Conservation (phyloP, 148 eudicot species). For the Rhododendron mucronatum region DNA sequence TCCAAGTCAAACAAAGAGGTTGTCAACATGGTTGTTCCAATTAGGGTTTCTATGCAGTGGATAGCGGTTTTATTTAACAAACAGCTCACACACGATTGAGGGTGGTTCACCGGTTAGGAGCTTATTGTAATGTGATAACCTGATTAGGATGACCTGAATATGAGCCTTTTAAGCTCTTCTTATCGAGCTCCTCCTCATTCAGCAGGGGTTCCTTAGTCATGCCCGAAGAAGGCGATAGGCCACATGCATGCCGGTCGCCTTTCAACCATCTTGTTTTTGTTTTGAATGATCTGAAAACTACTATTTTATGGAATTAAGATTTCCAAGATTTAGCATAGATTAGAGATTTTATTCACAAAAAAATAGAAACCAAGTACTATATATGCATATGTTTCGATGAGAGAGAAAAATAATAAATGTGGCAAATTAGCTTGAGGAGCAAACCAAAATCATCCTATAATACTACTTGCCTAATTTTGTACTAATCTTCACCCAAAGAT, state of each 20-base stretch:
- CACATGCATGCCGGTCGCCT: background rate
- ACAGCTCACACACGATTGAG: too few species aligned
- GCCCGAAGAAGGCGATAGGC: background rate
- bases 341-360: background rate
- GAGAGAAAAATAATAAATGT: background rate
- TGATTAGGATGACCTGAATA: too few species aligned
- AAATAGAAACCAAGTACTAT: background rate
- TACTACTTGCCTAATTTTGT: background rate
- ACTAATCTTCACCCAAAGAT: background rate
- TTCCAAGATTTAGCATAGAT: background rate
- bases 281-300: background rate
- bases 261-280: background rate
- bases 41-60: background rate
- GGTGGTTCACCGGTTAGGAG: background rate
- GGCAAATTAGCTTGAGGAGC: background rate
- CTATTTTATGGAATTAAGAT: background rate
- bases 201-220: background rate
- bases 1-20: too few species aligned
- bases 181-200: background rate
- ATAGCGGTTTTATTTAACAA: too few species aligned
- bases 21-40: background rate
- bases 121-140: background rate
- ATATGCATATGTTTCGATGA: background rate
- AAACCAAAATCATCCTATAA: background rate
- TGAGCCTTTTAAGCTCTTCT: background rate